These are phyloP conservation scores for Paecilomyces niveus DNA, from an alignment of 2,329 filamentous ascomycete species.

Conservation along the genomic window DNA sequence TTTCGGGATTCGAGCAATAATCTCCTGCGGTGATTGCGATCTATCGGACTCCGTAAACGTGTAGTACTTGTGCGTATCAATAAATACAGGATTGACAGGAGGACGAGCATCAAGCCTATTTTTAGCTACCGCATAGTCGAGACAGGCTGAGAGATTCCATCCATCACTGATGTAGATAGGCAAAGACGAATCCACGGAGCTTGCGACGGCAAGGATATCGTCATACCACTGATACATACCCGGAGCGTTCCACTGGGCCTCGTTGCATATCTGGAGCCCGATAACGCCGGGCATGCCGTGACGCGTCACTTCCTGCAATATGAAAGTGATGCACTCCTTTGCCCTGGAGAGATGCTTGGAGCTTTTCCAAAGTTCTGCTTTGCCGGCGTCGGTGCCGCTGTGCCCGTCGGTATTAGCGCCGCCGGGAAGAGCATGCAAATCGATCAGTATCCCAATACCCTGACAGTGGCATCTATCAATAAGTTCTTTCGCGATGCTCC, in stretches of 20 bases:
- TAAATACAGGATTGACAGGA: constrained; percentile 40
- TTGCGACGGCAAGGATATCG: constrained; percentile 40
- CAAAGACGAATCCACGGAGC: constrained; percentile 42
- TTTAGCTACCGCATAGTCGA: constrained; percentile 40
- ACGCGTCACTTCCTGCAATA: constrained; percentile 41
- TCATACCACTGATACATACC: constrained; percentile 54
- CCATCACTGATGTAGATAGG: constrained; percentile 54
- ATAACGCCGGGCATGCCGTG: constrained; percentile 39
- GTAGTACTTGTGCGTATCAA: constrained; percentile 56
- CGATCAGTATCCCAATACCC: constrained; percentile 52
- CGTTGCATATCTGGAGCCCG: constrained; percentile 54
- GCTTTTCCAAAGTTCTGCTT: constrained; percentile 46
- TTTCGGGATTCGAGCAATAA: constrained; percentile 38
- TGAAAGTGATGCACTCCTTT: constrained; percentile 42
- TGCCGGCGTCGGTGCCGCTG: constrained; percentile 47
- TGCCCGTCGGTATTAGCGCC: constrained; percentile 51
- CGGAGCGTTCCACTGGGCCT: constrained; percentile 44
- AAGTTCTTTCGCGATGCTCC: constrained; percentile 44
- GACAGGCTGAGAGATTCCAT: constrained; percentile 44
- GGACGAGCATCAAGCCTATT: constrained; percentile 21
- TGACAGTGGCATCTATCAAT: constrained; percentile 38
- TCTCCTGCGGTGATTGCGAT: constrained; percentile 44
- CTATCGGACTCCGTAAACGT: constrained; percentile 50
- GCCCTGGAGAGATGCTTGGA: constrained; percentile 38
- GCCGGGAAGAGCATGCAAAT: constrained; percentile 53